phyloP scores from a whole-genome alignment of 495 filamentous ascomycete genomes.

The Ascobolus immersus region DNA sequence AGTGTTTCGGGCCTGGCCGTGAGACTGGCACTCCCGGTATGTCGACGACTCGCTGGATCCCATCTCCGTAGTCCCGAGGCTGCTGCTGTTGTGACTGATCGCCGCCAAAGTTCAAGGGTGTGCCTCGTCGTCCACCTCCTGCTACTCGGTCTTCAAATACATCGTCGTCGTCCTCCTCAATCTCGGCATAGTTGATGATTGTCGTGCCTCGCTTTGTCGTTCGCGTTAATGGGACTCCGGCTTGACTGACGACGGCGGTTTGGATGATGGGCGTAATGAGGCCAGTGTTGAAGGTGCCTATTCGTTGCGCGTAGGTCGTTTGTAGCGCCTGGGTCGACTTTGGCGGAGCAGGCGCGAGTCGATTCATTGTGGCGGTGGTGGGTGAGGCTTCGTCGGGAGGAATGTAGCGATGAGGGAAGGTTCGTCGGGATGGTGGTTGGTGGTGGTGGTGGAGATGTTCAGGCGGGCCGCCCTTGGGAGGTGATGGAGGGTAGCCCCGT shows the following conservation, averaged over 20 bases:
- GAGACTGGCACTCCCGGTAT: conserved; percentile 8
- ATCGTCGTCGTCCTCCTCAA: conserved; percentile 79
- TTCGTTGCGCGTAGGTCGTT: conserved; percentile 70
- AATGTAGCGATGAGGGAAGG: no score
- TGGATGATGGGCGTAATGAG: conserved; percentile 71
- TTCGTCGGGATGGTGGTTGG: no score
- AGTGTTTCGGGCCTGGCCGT: not conserved
- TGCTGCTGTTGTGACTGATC: conserved; percentile 3
- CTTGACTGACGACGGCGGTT: conserved; percentile 29
- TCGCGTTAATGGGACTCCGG: conserved; percentile 39
- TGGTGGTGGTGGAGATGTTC: no score
- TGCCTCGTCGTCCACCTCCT: conserved; percentile 5
- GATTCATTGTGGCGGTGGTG: not conserved
- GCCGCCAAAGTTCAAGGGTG: conserved; percentile 5
- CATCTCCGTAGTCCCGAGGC: conserved; percentile 23
- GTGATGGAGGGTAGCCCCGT: no score
- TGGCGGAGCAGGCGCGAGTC: conserved; percentile 7
- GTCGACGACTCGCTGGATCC: conserved; percentile 64
- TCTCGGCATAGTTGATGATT: conserved; percentile 91
- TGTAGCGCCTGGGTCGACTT: conserved; percentile 59
- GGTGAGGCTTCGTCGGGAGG: conserved; percentile 1
- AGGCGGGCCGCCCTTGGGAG: no score
- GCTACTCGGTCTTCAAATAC: conserved; percentile 75
- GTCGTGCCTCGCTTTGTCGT: conserved; percentile 93
- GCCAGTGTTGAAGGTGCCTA: conserved; percentile 79